These are phyloP conservation scores for Colletotrichum plurivorum DNA, from an alignment of 2,329 filamentous ascomycete species.

Conservation along the genomic window DNA sequence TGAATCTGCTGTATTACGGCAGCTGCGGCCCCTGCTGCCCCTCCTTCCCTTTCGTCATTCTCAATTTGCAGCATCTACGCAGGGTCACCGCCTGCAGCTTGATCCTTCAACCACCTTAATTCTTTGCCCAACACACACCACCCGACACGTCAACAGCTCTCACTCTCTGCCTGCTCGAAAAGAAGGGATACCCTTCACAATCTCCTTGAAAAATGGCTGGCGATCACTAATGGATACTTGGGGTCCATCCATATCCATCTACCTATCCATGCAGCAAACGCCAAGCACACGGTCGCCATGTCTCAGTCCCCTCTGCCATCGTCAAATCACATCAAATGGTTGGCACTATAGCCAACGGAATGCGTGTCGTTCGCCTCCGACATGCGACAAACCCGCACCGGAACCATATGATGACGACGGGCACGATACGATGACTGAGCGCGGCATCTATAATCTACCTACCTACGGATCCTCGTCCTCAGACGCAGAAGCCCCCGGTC, in stretches of 20 bases:
- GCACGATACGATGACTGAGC: slow-evolving; percentile 9
- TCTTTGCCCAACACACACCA: no score
- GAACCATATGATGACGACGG: slow-evolving; percentile 5
- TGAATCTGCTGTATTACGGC: neutral
- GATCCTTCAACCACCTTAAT: neutral
- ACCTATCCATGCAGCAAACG: neutral
- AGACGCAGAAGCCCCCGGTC: slow-evolving; percentile 19
- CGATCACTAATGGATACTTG: neutral
- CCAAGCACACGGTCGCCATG: slow-evolving; percentile 1
- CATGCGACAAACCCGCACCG: slow-evolving; percentile 22
- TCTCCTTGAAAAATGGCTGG: neutral
- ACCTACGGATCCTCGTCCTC: slow-evolving; percentile 13
- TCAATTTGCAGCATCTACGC: neutral
- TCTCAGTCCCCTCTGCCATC: slow-evolving; percentile 7
- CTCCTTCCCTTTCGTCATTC: neutral
- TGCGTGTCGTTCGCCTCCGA: slow-evolving; percentile 6
- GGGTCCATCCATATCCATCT: neutral
- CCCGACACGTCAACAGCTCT: neutral
- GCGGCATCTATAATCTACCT: neutral
- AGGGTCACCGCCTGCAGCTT: neutral
- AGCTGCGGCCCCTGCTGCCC: neutral
- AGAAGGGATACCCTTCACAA: slow-evolving; percentile 1
- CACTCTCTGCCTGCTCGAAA: neutral
- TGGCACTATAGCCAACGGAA: neutral
- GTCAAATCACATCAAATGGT: slow-evolving; percentile 4